Conservation (phyloP, 768 basidiomycete species). For the Inosperma sp. region DNA sequence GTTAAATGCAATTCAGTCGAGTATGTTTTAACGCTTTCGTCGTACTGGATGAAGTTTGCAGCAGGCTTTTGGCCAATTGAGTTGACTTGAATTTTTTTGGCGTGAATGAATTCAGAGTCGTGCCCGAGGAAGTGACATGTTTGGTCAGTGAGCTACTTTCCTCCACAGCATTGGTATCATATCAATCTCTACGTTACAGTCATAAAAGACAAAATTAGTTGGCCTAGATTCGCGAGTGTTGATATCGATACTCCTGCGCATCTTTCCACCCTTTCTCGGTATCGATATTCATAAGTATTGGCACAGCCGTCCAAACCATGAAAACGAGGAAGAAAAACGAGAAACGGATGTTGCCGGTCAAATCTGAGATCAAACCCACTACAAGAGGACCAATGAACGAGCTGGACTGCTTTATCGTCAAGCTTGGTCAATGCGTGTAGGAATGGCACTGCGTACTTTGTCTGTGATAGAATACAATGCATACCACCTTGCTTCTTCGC, state of each 20-base stretch:
- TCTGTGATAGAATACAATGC: slow-evolving; percentile 88
- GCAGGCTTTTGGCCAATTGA: too few species aligned
- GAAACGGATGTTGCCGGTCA: slow-evolving; percentile 87
- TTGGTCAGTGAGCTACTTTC: too few species aligned
- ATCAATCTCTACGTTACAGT: too few species aligned
- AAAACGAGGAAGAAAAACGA: slow-evolving; percentile 83
- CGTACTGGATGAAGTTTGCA: too few species aligned
- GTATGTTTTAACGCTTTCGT: too few species aligned
- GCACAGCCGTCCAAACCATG: slow-evolving; percentile 80
- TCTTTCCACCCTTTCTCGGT: slow-evolving; percentile 58
- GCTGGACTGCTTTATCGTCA: slow-evolving; percentile 65
- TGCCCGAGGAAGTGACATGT: too few species aligned
- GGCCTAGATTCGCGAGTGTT: neutral
- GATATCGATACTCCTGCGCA: slow-evolving; percentile 37
- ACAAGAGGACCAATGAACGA: slow-evolving; percentile 89
- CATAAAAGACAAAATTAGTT: neutral
- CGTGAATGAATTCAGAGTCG: too few species aligned
- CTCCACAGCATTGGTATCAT: too few species aligned
- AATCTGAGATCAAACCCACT: slow-evolving; percentile 83
- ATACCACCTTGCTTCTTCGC: slow-evolving; percentile 90
- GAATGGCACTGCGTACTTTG: slow-evolving; percentile 45
- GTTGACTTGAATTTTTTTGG: too few species aligned
- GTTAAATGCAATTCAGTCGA: too few species aligned
- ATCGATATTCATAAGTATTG: slow-evolving; percentile 67
- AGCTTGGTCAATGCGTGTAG: slow-evolving; percentile 4